phyloP scores from a whole-genome alignment of 106 monocot genomes.

The Dactylorhiza incarnata region DNA sequence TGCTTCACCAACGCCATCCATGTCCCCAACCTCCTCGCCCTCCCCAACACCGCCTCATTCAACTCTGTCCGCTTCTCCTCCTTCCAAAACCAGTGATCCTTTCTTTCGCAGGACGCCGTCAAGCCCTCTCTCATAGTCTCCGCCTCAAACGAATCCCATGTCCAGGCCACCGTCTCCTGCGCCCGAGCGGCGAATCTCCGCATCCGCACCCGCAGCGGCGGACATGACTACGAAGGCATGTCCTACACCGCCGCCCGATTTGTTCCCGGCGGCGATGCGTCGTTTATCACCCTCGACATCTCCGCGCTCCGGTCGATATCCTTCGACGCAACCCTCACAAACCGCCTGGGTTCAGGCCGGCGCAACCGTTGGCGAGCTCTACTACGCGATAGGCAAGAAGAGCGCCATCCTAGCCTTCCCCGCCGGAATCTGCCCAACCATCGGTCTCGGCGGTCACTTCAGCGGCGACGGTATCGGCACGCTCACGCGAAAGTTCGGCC shows the following conservation, averaged over 20 bases:
- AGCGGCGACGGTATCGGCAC: too few relatives aligned
- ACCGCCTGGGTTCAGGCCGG: constrained; percentile 19
- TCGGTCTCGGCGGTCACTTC: too few relatives aligned
- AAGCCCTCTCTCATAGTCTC: constrained; percentile 36
- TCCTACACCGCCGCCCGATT: constrained; percentile 20
- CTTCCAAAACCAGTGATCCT: constrained; percentile 36
- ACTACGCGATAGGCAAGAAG: too few relatives aligned
- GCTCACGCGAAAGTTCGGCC: too few relatives aligned
- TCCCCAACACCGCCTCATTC: too few relatives aligned
- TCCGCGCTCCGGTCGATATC: constrained; percentile 17
- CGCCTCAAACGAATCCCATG: constrained; percentile 20
- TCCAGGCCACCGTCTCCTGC: constrained; percentile 32
- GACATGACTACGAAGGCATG: constrained; percentile 8
- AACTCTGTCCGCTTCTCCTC: constrained; percentile 1
- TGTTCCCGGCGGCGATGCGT: background rate
- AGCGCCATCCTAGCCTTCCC: too few relatives aligned
- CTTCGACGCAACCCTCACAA: constrained; percentile 13
- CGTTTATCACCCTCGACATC: constrained; percentile 29
- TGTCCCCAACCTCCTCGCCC: too few relatives aligned
- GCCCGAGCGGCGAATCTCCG: constrained; percentile 8
- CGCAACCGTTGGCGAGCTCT: too few relatives aligned
- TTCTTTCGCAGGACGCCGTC: constrained; percentile 5
- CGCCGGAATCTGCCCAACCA: too few relatives aligned
- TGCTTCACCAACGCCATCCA: too few relatives aligned
- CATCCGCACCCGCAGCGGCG: constrained; percentile 43